Conservation (phyloP, 2,329 filamentous ascomycete species). For the Ophiostoma australiae region DNA sequence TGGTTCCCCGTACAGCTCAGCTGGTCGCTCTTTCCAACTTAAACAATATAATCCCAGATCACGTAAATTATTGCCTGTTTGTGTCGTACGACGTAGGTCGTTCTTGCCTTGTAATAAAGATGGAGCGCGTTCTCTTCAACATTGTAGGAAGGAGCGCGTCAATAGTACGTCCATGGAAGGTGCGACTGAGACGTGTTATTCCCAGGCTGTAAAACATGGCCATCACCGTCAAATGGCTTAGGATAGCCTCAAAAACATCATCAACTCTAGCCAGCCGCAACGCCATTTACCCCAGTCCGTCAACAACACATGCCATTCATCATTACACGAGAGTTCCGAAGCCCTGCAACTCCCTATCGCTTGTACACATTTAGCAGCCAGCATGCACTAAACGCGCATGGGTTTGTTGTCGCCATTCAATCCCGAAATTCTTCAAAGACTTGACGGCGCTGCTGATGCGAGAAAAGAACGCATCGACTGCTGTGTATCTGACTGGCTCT, state of each 20-base stretch:
- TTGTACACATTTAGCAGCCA: background rate
- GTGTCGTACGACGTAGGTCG: background rate
- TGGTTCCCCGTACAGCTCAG: too few species aligned
- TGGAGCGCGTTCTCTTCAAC: background rate
- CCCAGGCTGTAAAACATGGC: background rate
- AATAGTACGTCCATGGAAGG: background rate
- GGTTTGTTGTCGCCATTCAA: background rate
- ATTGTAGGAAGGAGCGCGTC: background rate
- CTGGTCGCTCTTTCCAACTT: background rate
- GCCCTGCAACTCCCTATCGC: background rate
- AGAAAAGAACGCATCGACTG: background rate
- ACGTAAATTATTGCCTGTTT: background rate
- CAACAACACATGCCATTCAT: background rate
- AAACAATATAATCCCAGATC: background rate
- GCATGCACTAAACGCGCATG: background rate
- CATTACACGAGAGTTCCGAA: background rate
- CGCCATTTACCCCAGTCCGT: background rate
- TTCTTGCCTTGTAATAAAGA: background rate
- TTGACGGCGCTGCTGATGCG: background rate
- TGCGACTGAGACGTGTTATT: background rate
- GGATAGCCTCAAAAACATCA: slow-evolving; percentile 4
- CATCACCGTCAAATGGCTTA: background rate
- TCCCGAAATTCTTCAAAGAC: background rate
- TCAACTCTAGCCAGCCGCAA: background rate
- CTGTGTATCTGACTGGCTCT: background rate